Conservation (phyloP, 768 basidiomycete species). For the Leccinum disarticulatum region DNA sequence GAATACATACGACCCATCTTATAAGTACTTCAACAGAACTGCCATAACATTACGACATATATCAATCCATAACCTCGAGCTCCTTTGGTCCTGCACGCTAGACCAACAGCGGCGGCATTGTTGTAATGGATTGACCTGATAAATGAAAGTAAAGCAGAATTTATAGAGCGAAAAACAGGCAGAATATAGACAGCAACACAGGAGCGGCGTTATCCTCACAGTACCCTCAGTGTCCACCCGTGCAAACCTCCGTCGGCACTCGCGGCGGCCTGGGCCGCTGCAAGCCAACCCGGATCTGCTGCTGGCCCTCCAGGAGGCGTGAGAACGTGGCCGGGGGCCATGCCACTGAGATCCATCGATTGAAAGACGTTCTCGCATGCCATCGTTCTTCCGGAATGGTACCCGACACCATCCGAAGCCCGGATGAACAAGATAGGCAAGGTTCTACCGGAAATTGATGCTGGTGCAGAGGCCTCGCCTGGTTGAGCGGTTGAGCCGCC, state of each 20-base stretch:
- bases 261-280: slow-evolving; percentile 69
- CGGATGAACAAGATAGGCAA: slow-evolving; percentile 82
- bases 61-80: slow-evolving; percentile 16
- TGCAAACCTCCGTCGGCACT: slow-evolving; percentile 64
- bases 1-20: neutral
- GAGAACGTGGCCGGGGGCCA: slow-evolving; percentile 44
- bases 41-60: slow-evolving; percentile 28
- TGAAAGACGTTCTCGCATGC: slow-evolving; percentile 82
- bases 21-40: slow-evolving; percentile 9
- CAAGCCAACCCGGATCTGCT: slow-evolving; percentile 68
- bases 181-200: slow-evolving; percentile 26
- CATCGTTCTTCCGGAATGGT: slow-evolving; percentile 83
- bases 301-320: slow-evolving; percentile 43
- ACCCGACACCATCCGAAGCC: slow-evolving; percentile 80
- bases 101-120: slow-evolving; percentile 8
- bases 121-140: slow-evolving; percentile 6
- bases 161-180: slow-evolving; percentile 30
- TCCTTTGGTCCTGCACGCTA: slow-evolving; percentile 12
- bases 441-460: slow-evolving; percentile 65
- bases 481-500: slow-evolving; percentile 28
- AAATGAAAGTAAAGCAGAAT: slow-evolving; percentile 20
- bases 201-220: slow-evolving; percentile 44
- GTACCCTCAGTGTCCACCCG: slow-evolving; percentile 78
- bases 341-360: slow-evolving; percentile 58
- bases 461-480: slow-evolving; percentile 33